A percentile compares a stretch with the other conserved stretches of the same genome.
phyloP scores from a whole-genome alignment of 2,329 filamentous ascomycete species.

The Colletotrichum agaves region DNA sequence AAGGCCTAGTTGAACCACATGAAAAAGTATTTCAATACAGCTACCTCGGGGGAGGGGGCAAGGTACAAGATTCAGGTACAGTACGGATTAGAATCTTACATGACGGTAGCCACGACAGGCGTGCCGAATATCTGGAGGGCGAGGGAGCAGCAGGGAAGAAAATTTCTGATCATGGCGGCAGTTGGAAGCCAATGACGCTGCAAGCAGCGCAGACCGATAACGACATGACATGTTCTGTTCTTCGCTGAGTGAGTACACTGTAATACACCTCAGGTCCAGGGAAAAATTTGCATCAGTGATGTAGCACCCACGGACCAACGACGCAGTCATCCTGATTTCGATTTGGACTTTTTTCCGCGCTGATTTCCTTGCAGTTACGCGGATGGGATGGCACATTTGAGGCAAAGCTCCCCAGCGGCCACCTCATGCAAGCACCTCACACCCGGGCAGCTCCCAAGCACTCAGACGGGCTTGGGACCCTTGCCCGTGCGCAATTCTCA shows the following conservation, averaged over 20 bases:
- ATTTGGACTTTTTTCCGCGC: background rate
- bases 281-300: too few species aligned
- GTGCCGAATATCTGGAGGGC: too few species aligned
- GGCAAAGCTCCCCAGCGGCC: constrained; percentile 23
- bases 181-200: background rate
- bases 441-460: too few species aligned
- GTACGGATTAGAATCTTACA: constrained; percentile 7
- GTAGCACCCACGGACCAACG: constrained; percentile 10
- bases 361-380: constrained; percentile 6
- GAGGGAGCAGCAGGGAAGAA: background rate
- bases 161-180: constrained; percentile 12
- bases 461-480: constrained; percentile 19
- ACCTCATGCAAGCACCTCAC: constrained; percentile 18
- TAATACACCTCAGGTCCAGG: background rate
- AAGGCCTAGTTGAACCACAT: constrained; percentile 11
- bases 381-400: constrained; percentile 35
- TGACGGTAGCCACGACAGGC: background rate
- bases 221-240: background rate
- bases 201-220: background rate
- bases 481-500: background rate
- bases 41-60: background rate
- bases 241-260: constrained; percentile 8
- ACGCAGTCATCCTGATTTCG: constrained; percentile 6
- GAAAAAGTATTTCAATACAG: constrained; percentile 33
- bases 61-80: constrained; percentile 17